Conservation (phyloP, 1,284 basidiomycete genomes). For the Ganoderma resinaceum region DNA sequence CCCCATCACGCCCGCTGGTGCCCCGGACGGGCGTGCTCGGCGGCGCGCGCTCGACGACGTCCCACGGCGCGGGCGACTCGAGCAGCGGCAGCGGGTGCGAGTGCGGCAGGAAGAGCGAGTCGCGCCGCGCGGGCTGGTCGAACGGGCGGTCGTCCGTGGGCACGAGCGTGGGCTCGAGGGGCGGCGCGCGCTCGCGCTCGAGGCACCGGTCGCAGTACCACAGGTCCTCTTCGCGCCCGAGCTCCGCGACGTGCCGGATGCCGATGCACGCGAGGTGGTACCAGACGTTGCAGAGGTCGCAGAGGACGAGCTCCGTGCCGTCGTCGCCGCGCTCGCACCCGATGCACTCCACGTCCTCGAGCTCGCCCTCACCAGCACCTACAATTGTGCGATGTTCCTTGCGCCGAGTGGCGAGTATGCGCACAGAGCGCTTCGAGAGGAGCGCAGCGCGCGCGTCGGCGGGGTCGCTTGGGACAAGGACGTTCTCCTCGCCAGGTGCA, state of each 20-base stretch:
- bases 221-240: conserved; percentile 77
- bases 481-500: conserved; percentile 27
- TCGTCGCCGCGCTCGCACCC: conserved; percentile 66
- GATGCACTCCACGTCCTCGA: conserved; percentile 64
- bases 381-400: conserved; percentile 35
- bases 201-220: conserved; percentile 74
- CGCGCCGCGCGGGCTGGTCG: conserved; percentile 40
- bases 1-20: conserved; percentile 22
- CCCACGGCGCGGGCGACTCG: conserved; percentile 58
- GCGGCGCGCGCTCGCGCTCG: conserved; percentile 42
- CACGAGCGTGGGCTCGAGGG: conserved; percentile 66
- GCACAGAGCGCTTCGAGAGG: conserved; percentile 70
- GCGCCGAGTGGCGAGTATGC: conserved; percentile 59
- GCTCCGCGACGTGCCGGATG: conserved; percentile 61
- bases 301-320: conserved; percentile 76
- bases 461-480: conserved; percentile 65
- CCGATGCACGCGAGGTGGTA: conserved; percentile 81
- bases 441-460: conserved; percentile 77
- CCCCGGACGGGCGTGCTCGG: conserved; percentile 55
- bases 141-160: conserved; percentile 58
- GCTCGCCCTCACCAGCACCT: conserved; percentile 32
- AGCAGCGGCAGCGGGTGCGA: conserved; percentile 48
- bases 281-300: conserved; percentile 78
- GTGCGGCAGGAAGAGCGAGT: conserved; percentile 63
- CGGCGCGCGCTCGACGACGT: conserved; percentile 35